Evolutionary conservation across 2,329 filamentous ascomycete species (phyloP).

Genomic region (Monosporascus sp.): DNA sequence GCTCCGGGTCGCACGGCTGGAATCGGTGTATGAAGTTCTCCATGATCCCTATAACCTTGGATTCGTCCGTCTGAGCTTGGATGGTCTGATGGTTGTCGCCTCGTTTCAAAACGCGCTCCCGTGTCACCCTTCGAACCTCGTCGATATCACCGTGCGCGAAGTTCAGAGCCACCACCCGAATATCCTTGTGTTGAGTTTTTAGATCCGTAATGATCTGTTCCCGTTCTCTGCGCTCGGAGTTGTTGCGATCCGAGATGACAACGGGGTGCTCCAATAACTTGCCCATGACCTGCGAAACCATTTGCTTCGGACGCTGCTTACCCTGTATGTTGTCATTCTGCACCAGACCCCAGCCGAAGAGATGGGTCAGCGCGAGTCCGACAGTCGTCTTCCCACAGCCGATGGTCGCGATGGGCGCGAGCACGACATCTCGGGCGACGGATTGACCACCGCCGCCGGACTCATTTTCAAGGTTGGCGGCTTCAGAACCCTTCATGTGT

Average conservation of each 20-base stretch:
- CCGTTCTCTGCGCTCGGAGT: conserved; percentile 82
- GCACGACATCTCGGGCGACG: conserved; percentile 63
- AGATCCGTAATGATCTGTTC: conserved; percentile 83
- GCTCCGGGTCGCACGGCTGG: conserved; percentile 64
- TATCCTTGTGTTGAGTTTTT: conserved; percentile 52
- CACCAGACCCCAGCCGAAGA: conserved; percentile 88
- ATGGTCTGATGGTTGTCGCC: conserved; percentile 99
- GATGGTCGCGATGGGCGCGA: conserved; percentile 89
- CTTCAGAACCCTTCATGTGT: conserved; percentile 82
- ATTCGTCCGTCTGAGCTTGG: conserved; percentile 67
- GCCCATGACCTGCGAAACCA: conserved; percentile 65
- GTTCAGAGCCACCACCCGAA: conserved; percentile 77
- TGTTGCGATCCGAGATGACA: conserved; percentile 91
- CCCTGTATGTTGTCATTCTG: conserved; percentile 95
- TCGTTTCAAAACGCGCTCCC: conserved; percentile 71
- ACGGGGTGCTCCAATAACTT: conserved; percentile 60
- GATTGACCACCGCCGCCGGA: conserved; percentile 43
- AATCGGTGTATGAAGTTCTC: conserved; percentile 87
- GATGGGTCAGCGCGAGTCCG: conserved; percentile 70
- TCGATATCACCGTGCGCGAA: conserved; percentile 79
- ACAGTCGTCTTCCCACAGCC: conserved; percentile 97
- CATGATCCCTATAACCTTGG: conserved; percentile 86
- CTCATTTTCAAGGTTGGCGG: conserved; percentile 68
- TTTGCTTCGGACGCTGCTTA: conserved; percentile 70
- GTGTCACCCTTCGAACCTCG: conserved; percentile 68